Evolutionary conservation across 352 stramenopile species (phyloP), one percentile per base, ranked within the genome.

Genomic region (Plasmopara halstedii): DNA sequence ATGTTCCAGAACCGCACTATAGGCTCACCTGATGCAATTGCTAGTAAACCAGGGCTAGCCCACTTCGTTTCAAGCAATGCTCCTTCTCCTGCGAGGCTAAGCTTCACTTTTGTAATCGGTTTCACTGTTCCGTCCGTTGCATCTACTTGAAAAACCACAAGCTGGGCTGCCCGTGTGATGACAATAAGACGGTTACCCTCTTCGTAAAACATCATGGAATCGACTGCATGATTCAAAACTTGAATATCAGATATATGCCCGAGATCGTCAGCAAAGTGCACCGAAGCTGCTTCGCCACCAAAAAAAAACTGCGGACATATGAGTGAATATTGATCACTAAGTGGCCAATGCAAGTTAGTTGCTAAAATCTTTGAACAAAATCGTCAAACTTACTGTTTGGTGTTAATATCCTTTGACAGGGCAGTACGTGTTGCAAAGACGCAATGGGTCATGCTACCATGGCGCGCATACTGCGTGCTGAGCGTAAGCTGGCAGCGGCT

Each of bases 1-100:
- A 97, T 66, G 51, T 97, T 87, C 86, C 88, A 97, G 37, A 97
- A 95, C 9, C 92, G 84, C 34, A 97, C 77, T 0, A 97, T 42
- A 7, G 74, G 62, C 43, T 97, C 89, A 4, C 78, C 83, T 7
- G 87, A 96, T 0, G 85, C 84, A 22, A 94, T 94, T 3, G 82
- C 85, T 22, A 98, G 61, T n/a, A 97, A 52, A 2, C 76, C 90
- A 0, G 85, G 83, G 3, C 87, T 82, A 3, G 87, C 85, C 91
- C 90, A 97, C 20, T 76, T 77, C 6, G 87, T 81, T 55, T 95
- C 66, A 25, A 73, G 79, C 27, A 97, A 68, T 11, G 67, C 78
- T 14, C 73, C 67, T 42, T 95, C 85, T n/a, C 73, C 80, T 0
- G 81, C 80, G 19, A 96, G 69, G 37, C 81, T 91, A 14, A 97